These are phyloP conservation scores for Vitis cinerea DNA, from an alignment of 164 flowering plant genomes.

Conservation along the genomic window DNA sequence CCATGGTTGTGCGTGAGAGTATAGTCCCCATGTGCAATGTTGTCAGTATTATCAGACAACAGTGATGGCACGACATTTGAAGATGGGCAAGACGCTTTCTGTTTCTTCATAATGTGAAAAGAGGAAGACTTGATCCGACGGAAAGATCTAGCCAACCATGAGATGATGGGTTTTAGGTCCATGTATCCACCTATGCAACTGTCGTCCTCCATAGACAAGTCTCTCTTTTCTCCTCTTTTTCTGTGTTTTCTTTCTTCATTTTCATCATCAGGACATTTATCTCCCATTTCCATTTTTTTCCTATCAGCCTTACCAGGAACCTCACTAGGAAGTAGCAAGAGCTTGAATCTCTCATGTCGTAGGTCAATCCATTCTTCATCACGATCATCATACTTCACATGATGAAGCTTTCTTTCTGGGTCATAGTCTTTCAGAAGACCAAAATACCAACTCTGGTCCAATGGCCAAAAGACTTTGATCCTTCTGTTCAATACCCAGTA, in stretches of 20 bases:
- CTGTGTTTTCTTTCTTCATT: slow-evolving; percentile 14
- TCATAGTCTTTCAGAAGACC: slow-evolving; percentile 79
- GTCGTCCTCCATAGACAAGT: slow-evolving; percentile 29
- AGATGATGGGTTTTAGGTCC: slow-evolving; percentile 88
- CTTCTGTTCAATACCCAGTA: slow-evolving; percentile 71
- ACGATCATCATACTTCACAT: slow-evolving; percentile 91
- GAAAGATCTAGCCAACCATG: slow-evolving; percentile 77
- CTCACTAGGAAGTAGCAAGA: slow-evolving; percentile 77
- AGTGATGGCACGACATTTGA: slow-evolving; percentile 5
- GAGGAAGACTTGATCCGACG: slow-evolving; percentile 53
- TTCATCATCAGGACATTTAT: slow-evolving; percentile 23
- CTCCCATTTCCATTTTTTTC: slow-evolving; percentile 23
- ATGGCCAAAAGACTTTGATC: slow-evolving; percentile 94
- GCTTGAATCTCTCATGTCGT: slow-evolving; percentile 77
- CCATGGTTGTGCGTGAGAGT: too few species aligned
- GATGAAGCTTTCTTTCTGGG: slow-evolving; percentile 65
- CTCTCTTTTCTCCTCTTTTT: slow-evolving; percentile 23
- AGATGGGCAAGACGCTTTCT: slow-evolving; percentile 25
- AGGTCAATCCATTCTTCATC: slow-evolving; percentile 96
- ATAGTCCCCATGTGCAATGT: background rate
- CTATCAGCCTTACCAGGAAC: slow-evolving; percentile 47
- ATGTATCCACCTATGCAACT: slow-evolving; percentile 32
- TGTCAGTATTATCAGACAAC: slow-evolving; percentile 26
- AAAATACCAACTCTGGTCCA: slow-evolving; percentile 91
- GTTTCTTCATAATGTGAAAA: slow-evolving; percentile 38